phyloP scores from a whole-genome alignment of 2,329 filamentous ascomycete species.

The Pezicula neosporulosa region DNA sequence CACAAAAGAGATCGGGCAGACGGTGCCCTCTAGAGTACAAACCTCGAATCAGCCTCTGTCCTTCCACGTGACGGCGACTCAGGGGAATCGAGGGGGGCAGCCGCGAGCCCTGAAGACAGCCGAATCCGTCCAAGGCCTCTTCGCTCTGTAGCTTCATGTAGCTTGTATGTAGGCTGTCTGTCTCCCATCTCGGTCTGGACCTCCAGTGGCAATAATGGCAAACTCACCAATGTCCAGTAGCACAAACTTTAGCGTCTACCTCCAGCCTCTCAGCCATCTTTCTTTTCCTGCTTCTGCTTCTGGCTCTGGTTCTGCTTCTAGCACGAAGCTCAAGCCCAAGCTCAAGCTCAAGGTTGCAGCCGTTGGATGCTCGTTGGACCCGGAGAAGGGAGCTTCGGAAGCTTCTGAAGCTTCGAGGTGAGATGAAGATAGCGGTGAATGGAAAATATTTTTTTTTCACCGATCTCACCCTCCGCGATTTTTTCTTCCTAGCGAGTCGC shows the following conservation, averaged over 20 bases:
- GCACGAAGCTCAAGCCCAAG: no score
- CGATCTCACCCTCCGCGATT: neutral
- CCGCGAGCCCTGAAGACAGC: neutral
- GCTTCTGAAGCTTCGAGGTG: neutral
- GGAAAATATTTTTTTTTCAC: slow-evolving; percentile 6
- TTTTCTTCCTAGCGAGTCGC: slow-evolving; percentile 8
- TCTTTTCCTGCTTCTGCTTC: neutral
- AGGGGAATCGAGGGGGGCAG: neutral
- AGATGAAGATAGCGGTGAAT: slow-evolving; percentile 14
- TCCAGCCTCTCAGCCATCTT: neutral
- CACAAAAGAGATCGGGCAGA: slow-evolving; percentile 81
- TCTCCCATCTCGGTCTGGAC: neutral
- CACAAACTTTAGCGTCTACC: slow-evolving; percentile 16
- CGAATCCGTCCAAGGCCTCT: no score
- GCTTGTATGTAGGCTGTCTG: neutral
- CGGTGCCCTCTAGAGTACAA: slow-evolving; percentile 63
- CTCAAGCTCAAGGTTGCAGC: neutral
- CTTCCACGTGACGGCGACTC: slow-evolving; percentile 9
- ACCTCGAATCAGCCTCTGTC: slow-evolving; percentile 10
- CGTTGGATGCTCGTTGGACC: neutral
- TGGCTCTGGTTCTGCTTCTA: neutral
- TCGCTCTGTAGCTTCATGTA: no score
- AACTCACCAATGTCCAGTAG: slow-evolving; percentile 31
- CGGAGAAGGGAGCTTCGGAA: neutral
- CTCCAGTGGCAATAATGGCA: neutral